Base-by-base conservation (phyloP, 2,329 filamentous ascomycete genomes). In the Taxawa tesnikishii region DNA sequence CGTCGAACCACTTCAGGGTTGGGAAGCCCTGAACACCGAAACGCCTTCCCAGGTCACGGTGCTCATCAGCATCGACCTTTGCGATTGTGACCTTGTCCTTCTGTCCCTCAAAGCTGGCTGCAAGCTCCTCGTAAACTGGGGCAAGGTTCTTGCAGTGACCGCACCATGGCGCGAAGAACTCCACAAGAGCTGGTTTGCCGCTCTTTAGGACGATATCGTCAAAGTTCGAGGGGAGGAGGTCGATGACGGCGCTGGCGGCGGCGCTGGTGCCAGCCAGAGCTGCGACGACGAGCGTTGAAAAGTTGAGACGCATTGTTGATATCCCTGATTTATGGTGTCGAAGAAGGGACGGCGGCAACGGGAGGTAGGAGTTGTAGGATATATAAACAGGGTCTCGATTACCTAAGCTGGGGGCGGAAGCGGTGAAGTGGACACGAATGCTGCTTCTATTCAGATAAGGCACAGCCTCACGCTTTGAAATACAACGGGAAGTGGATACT, bases 131-230 rank as follows among this genome's bases (percentile, higher is more conserved):
- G 60, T 92, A 98, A 38, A 92, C 67, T 30, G 90, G 92, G 11
- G 90, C 90, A 19, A 98, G 80, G 52, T 67, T 93, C 73, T 96
- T 96, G 83, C 90, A 98, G 70, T 98, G 90, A 18, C 90, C 92
- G 54, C 90, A 98, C 90, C 90, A 98, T 15, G 88, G 87, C 19
- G 90, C 90, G 54, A 93, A 96, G 73, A 98, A 98, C 59, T 96
- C 87, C 48, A 96, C 85, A 15, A 98, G 77, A 0, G 90, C 87
- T 26, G 90, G 88, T 67, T 93, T 96, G 59, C 85, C 85, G 28
- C 83, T 88, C 56, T 92, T 75, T 38, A 94, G 70, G 42, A 94
- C 84, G 34, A 94, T 69, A 29, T 79, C 65, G 66, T 96, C 88
- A 58, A 98, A 98, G 68, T 94, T 98, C 49, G 67, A 66, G 34